Evolutionary conservation across 1,139 yeast species (phyloP).

Genomic region (Kluyveromyces sp.): DNA sequence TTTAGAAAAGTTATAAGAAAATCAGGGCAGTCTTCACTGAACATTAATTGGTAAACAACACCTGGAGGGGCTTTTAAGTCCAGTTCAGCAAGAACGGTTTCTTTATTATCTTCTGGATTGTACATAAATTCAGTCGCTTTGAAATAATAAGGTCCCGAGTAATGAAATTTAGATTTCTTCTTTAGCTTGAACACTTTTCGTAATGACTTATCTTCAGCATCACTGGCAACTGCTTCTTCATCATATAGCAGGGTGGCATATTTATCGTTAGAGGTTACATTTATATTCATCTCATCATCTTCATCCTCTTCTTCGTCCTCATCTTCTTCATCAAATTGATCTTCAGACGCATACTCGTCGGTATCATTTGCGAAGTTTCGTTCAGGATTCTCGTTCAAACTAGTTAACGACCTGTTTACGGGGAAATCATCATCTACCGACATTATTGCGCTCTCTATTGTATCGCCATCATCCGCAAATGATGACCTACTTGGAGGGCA

Average conservation of each 20-base stretch:
- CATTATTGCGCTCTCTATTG: conserved; percentile 30
- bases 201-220: conserved; percentile 8
- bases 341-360: conserved; percentile 23
- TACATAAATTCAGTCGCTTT: conserved; percentile 40
- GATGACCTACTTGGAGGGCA: conserved; percentile 18
- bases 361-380: conserved; percentile 16
- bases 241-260: not conserved
- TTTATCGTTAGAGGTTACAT: conserved; percentile 8
- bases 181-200: conserved; percentile 30
- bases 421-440: conserved; percentile 34
- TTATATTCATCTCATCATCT: conserved; percentile 19
- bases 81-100: conserved; percentile 43
- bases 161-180: conserved; percentile 30
- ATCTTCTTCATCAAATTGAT: conserved; percentile 18
- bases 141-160: conserved; percentile 43
- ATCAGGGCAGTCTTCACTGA: conserved; percentile 55
- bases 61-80: conserved; percentile 73
- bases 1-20: conserved; percentile 47
- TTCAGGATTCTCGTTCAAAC: conserved; percentile 8
- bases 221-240: conserved; percentile 7
- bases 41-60: conserved; percentile 56
- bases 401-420: conserved; percentile 11
- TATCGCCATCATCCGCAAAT: conserved; percentile 14
- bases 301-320: conserved; percentile 29
- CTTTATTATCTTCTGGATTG: conserved; percentile 50